Base-by-base conservation (phyloP, 306 rosid species). In the Vigna mungo region DNA sequence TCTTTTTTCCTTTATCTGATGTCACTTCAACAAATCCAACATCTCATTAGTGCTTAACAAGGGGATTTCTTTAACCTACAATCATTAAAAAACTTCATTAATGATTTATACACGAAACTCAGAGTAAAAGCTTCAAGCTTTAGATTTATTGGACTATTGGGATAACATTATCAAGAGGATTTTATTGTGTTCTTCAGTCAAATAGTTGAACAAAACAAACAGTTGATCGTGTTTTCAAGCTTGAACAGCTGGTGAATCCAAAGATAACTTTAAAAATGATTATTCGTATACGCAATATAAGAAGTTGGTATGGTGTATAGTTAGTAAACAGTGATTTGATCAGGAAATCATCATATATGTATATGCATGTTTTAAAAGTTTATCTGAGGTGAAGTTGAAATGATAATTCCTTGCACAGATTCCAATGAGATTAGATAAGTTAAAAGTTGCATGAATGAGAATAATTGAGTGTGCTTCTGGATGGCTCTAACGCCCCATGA, bases 1-100 rank as follows among this genome's bases (percentile, higher is more conserved):
- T 49, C 34, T 61, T 25, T 70, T 46, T 51, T 52, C 48, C 41
- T 69, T 61, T 47, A 18, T 55, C 71, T 44, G 18, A 18, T 72
- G 60, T 72, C 41, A 72, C 30, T 79, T 36, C 71, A 49, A 21
- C 76, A 78, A 46, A 59, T 68, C 27, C 3, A 23, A 48, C 43
- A 4, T 66, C 43, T 76, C 67, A 39, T 52, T 41, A 37, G 64
- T 49, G 43, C 20, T 18, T 20, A 14, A 16, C 8, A 18, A 27
- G 17, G 27, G 20, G 49, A 12, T 61, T 78, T 70, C 54, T 52
- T 77, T 67, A 54, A 55, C 67, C 15, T 55, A 1, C 18, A 37
- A 15, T 64, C 12, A 17, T 63, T 63, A 21, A 43, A 62, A 62
- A 62, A 63, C 5, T 44, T 44, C 36, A 53, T 64, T 51, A 21